phyloP scores from a whole-genome alignment of 495 filamentous ascomycete species.

The Talaromyces borbonicus region DNA sequence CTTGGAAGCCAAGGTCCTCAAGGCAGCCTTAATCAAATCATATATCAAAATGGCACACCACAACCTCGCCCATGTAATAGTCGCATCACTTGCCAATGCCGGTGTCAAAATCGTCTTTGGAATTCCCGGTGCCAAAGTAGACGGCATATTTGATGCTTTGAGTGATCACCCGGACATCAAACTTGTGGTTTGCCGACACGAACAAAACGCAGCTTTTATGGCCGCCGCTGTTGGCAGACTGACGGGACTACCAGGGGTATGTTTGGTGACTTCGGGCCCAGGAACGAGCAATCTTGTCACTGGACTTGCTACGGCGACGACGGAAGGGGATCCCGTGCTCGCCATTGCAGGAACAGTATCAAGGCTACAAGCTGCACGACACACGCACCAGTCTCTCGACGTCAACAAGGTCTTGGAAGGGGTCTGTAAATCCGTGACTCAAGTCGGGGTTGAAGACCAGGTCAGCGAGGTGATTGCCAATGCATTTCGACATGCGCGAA shows the following conservation, averaged over 20 bases:
- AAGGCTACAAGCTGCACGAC: constrained; percentile 3
- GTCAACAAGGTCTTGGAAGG: constrained; percentile 7
- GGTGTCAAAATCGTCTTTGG: constrained; percentile 28
- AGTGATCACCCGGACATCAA: constrained; percentile 17
- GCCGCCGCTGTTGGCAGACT: constrained; percentile 55
- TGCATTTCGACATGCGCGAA: constrained; percentile 5
- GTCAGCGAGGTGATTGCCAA: constrained; percentile 7
- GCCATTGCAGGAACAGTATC: constrained; percentile 7
- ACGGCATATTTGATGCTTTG: constrained; percentile 7
- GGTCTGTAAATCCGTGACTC: constrained; percentile 5
- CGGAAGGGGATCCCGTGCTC: constrained; percentile 5
- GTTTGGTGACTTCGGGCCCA: constrained; percentile 54
- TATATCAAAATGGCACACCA: background rate
- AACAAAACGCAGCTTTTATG: constrained; percentile 59
- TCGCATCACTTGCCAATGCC: constrained; percentile 27
- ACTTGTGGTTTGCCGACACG: constrained; percentile 49
- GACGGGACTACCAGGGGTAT: constrained; percentile 48
- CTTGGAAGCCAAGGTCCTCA: no score
- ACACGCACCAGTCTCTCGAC: constrained; percentile 6
- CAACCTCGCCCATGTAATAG: constrained; percentile 25
- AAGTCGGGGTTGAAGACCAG: constrained; percentile 7
- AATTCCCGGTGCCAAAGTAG: constrained; percentile 13
- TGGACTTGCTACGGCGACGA: constrained; percentile 4
- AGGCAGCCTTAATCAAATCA: no score
- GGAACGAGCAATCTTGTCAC: constrained; percentile 56